Conservation (phyloP, 805 yeast genomes). For the Jamesozyma gamospora region DNA sequence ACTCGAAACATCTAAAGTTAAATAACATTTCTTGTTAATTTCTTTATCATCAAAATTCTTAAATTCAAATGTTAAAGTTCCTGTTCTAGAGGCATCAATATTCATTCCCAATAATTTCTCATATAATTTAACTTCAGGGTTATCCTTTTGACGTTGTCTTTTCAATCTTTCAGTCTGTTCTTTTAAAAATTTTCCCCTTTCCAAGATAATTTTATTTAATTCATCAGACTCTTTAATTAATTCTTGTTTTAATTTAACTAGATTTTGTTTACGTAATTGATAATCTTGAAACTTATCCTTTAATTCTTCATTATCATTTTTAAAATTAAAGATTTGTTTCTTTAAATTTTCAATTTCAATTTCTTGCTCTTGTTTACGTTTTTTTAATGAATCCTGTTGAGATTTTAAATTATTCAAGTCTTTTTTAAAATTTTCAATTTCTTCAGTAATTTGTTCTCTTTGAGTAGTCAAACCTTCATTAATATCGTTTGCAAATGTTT, state of each 20-base stretch:
- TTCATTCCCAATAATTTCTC: conserved; percentile 47
- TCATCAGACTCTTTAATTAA: conserved; percentile 28
- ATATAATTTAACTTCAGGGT: conserved; percentile 42
- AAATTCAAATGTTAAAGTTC: conserved; percentile 37
- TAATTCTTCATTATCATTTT: conserved; percentile 25
- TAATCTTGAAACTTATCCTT: conserved; percentile 31
- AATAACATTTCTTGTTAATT: conserved; percentile 32
- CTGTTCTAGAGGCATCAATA: conserved; percentile 42
- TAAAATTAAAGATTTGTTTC: conserved; percentile 19
- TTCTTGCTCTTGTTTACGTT: conserved; percentile 21
- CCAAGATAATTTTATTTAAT: conserved; percentile 25
- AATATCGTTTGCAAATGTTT: conserved; percentile 1
- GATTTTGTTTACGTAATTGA: conserved; percentile 28
- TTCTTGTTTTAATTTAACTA: conserved; percentile 24
- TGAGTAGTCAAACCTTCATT: conserved; percentile 2
- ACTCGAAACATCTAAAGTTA: conserved; percentile 38
- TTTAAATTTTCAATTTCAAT: conserved; percentile 8
- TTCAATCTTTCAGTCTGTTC: conserved; percentile 30
- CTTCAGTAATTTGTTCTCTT: not conserved
- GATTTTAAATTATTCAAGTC: conserved; percentile 5
- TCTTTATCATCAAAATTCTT: conserved; percentile 38
- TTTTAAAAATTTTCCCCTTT: conserved; percentile 27
- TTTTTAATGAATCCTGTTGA: conserved; percentile 26
- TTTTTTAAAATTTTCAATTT: conserved; percentile 8
- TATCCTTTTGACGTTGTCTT: conserved; percentile 38